Base-by-base conservation (phyloP, 495 filamentous ascomycete species). In the Rhizodiscina lignyota region DNA sequence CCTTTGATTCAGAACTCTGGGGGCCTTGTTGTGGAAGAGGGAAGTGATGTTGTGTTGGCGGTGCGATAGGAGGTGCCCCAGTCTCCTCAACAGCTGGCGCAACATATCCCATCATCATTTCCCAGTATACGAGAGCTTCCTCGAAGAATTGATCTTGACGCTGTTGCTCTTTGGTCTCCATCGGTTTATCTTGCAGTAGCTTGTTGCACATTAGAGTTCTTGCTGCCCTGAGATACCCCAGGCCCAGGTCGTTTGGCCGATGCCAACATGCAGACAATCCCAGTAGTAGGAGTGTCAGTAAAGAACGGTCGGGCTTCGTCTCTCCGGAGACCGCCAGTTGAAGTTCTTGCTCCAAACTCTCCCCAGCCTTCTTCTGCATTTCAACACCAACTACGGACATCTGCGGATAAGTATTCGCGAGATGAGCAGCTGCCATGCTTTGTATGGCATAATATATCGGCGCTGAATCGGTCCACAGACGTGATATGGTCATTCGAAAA, bases 361-460 rank as follows among this genome's bases (percentile, higher is more conserved):
- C 56, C 21, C 66, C 57, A 12, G 60, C 58, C 38, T 70, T 67
- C 31, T 59, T 50, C 30, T 66, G 66, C 61, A 71, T 61, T 36
- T 66, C 61, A 4, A 60, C 48, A 1, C 68, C 68, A 16, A 69
- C 48, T 0, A 54, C 58, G 3, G 58, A 54, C 46, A 69, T 68
- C 11, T 69, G 59, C 0, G 68, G 68, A 30, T 70, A 69, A 31
- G 67, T 66, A 32, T 68, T 62, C 4, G 68, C 62, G 0, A 72
- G 52, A 5, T 63, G 68, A n/a, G 68, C 68, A 0, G 68, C 68
- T 6, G 68, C 66, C 68, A 72, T 72, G 36, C 66, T 70, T 43
- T 71, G 68, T 48, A 72, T 69, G 11, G 65, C 68, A 18, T 64
- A 66, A 41, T 65, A 72, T 51, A 72, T 68, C 12, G 67, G 64